These are phyloP conservation scores for Entophlyctis luteolus DNA, from an alignment of 192 early-diverging fungal species.

Conservation along the genomic window DNA sequence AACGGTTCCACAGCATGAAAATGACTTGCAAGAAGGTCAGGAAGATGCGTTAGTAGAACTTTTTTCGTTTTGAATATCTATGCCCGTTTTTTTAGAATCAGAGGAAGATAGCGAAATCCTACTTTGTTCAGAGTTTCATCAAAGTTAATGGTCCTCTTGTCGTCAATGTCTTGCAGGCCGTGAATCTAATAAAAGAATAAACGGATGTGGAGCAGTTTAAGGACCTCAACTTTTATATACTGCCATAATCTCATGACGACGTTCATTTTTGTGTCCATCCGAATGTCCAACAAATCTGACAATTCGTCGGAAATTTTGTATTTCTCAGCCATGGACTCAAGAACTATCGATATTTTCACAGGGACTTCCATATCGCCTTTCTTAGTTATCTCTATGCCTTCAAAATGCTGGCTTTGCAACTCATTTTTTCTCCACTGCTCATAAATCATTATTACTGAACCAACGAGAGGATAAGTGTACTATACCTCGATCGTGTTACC, in stretches of 20 bases:
- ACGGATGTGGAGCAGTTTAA: neutral
- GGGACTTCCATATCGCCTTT: conserved; percentile 81
- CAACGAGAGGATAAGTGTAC: neutral
- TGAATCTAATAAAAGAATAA: conserved; percentile 53
- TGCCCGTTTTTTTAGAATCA: too few species aligned
- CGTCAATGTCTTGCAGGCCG: conserved; percentile 84
- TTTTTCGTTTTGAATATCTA: conserved; percentile 65
- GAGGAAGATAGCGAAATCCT: conserved; percentile 1
- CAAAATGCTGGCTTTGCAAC: conserved; percentile 47
- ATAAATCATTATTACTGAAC: neutral
- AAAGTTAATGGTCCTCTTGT: conserved; percentile 82
- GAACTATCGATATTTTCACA: conserved; percentile 71
- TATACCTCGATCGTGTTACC: conserved; percentile 66
- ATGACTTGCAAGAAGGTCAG: conserved; percentile 73
- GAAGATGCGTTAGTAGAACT: conserved; percentile 75
- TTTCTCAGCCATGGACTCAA: conserved; percentile 64
- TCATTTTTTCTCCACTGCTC: conserved; percentile 19
- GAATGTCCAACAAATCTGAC: conserved; percentile 72
- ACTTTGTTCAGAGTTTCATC: conserved; percentile 70
- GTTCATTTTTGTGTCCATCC: conserved; percentile 64
- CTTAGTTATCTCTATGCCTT: conserved; percentile 93
- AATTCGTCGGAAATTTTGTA: conserved; percentile 75
- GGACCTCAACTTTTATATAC: conserved; percentile 79
- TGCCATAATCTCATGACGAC: conserved; percentile 91
- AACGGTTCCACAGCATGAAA: conserved; percentile 81